phyloP scores from a whole-genome alignment of 805 yeast species.

The Lipomyces chichibuensis region DNA sequence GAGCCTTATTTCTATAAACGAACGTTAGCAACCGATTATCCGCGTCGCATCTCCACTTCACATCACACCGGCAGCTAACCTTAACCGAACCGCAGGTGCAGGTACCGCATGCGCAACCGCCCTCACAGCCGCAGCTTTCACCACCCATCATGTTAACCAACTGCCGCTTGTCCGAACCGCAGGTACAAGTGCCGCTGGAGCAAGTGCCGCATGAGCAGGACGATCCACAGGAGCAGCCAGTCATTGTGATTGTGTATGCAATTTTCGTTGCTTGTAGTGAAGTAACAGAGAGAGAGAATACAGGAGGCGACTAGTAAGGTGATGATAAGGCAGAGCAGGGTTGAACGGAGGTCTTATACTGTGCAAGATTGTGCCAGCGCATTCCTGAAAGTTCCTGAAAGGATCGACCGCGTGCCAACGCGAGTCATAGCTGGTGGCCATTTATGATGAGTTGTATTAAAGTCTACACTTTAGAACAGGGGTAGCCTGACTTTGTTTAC shows the following conservation, averaged over 20 bases:
- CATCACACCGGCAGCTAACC: slow-evolving; percentile 9
- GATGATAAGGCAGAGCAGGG: too few species aligned
- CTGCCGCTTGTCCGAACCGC: slow-evolving; percentile 17
- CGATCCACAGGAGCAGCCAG: slow-evolving; percentile 25
- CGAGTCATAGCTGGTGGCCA: too few species aligned
- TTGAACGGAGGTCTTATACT: too few species aligned
- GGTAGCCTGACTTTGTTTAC: too few species aligned
- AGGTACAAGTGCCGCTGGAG: slow-evolving; percentile 22
- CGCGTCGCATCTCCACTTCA: too few species aligned
- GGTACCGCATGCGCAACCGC: slow-evolving; percentile 26
- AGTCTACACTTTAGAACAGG: too few species aligned
- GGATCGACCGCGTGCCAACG: too few species aligned
- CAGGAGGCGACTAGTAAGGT: neutral
- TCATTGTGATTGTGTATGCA: slow-evolving; percentile 2
- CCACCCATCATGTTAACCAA: slow-evolving; percentile 27
- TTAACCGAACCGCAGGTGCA: slow-evolving; percentile 21
- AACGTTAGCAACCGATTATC: too few species aligned
- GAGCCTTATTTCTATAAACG: too few species aligned
- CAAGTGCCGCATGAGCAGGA: slow-evolving; percentile 23
- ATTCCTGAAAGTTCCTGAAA: too few species aligned
- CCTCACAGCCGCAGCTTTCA: slow-evolving; percentile 22
- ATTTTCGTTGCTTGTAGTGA: neutral
- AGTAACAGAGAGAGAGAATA: neutral
- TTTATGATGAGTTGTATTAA: too few species aligned
- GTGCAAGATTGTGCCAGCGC: too few species aligned